Base-by-base conservation (phyloP, 129 eudicot species). In the Sambucus nigra region DNA sequence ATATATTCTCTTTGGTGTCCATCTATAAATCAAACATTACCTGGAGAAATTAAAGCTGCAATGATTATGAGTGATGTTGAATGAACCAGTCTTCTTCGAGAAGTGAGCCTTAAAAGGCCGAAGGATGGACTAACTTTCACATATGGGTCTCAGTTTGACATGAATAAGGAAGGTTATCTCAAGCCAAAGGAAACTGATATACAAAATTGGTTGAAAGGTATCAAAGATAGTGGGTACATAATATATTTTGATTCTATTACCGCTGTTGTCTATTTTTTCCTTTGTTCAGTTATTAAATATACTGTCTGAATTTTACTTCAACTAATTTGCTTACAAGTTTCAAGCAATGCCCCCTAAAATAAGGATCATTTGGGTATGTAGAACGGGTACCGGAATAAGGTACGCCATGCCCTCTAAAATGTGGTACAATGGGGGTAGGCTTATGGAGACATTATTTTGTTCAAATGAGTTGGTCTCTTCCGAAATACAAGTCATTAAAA, bases 1-100 rank as follows among this genome's bases (percentile, higher is more conserved):
- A 57, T 92, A 47, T 96, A 92, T 75, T 92, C 96, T 49, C 91
- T 92, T 53, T 92, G 99, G 99, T 92, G 91, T 31, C 87, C 87
- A n/a, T 18, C 87, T 61, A 78, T 86, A 23, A 61, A 67, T 66
- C 96, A 74, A 67, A 53, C 84, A 50, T 79, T 92, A 63, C 96
- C 99, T 61, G 94, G 79, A 72, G 94, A 86, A 65, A 61, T 92
- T 47, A 92, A 76, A 56, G 94, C 87, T 55, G 99, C 95, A 49
- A 72, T 82, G 89, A 50, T 61, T 25, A 92, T 92, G 72, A 74
- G 80, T 68, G 96, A 92, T 68, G 82, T 62, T 26, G 99, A 92
- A 69, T 68, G 74, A 28, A 68, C 74, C 53, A 77, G 80, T 75
- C 87, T 92, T 67, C 75, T 86, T 49, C 96, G 99, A 20, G 96